Conservation (phyloP, 306 rosid species). For the Urtica urens region DNA sequence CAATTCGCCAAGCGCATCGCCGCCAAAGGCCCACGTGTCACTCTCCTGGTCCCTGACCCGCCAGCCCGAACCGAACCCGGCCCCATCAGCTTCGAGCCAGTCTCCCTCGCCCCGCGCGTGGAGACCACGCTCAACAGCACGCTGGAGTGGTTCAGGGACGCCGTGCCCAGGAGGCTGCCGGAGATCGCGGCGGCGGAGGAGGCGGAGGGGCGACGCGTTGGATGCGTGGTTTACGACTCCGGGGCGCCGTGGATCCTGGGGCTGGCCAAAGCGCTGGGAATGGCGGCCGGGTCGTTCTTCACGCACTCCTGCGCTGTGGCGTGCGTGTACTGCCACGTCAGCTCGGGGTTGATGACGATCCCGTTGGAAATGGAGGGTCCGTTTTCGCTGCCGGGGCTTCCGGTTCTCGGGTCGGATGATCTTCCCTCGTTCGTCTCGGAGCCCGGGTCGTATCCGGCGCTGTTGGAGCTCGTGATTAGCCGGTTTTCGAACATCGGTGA, state of each 20-base stretch:
- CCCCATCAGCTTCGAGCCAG: not conserved
- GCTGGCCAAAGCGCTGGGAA: constrained; percentile 6
- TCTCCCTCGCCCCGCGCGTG: not conserved
- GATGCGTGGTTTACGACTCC: constrained; percentile 23
- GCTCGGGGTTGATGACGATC: not conserved
- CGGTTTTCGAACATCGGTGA: constrained; percentile 32
- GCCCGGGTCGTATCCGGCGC: constrained; percentile 31
- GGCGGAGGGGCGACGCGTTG: not conserved
- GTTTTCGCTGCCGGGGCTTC: constrained; percentile 33
- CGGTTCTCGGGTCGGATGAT: constrained; percentile 31
- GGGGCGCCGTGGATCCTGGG: constrained; percentile 19
- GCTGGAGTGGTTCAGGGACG: not conserved
- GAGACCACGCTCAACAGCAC: not conserved
- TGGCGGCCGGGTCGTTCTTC: constrained; percentile 20
- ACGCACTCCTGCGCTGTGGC: constrained; percentile 20
- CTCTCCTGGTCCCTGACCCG: constrained; percentile 2
- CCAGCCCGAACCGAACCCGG: not conserved
- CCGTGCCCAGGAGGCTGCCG: not conserved
- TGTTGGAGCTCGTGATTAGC: constrained; percentile 26
- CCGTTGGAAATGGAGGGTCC: constrained; percentile 12
- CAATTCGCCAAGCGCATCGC: constrained; percentile 21
- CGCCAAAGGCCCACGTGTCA: constrained; percentile 6
- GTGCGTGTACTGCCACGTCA: constrained; percentile 7
- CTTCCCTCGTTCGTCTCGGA: constrained; percentile 36
- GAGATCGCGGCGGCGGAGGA: not conserved